Percentiles rank a stretch among this genome's conserved stretches.
Conservation (phyloP, 305 asterid species). For the Fraxinus platypoda region DNA sequence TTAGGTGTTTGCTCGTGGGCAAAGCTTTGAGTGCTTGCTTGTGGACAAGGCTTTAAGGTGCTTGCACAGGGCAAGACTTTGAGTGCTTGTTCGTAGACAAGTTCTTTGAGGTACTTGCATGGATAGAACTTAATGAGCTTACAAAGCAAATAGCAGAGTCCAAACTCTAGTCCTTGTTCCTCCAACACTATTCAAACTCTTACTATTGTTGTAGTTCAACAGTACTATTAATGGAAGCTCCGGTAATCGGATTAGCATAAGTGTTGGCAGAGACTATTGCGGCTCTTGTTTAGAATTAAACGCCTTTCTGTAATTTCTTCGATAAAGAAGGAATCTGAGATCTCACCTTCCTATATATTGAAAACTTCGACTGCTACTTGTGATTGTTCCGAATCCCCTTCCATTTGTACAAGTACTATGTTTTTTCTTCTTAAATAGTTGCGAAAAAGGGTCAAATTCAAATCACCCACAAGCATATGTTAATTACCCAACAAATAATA, state of each 20-base stretch:
- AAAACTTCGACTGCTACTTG: conserved; percentile 33
- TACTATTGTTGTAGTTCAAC: conserved; percentile 14
- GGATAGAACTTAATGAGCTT: too few species aligned
- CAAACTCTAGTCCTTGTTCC: conserved; percentile 64
- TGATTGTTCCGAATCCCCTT: conserved; percentile 46
- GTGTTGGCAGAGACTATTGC: conserved; percentile 20
- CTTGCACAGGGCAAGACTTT: too few species aligned
- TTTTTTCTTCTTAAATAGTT: conserved; percentile 24
- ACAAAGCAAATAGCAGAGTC: conserved; percentile 26
- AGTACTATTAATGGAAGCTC: conserved; percentile 24
- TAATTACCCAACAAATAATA: conserved; percentile 2
- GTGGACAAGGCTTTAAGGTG: too few species aligned
- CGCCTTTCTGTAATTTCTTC: conserved; percentile 66
- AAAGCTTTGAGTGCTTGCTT: too few species aligned
- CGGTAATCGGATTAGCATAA: conserved; percentile 24
- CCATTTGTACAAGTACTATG: conserved; percentile 34
- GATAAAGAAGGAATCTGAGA: conserved; percentile 79
- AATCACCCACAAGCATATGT: conserved; percentile 35
- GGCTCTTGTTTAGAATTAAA: conserved; percentile 47
- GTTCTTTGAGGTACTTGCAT: too few species aligned
- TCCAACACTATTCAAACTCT: conserved; percentile 18
- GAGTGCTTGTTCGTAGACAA: too few species aligned
- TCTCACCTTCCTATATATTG: conserved; percentile 89
- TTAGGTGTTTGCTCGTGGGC: too few species aligned
- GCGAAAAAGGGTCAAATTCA: conserved; percentile 25